Evolutionary conservation across 345 rosid genomes (phyloP).

Genomic region (Sapria himalayana): DNA sequence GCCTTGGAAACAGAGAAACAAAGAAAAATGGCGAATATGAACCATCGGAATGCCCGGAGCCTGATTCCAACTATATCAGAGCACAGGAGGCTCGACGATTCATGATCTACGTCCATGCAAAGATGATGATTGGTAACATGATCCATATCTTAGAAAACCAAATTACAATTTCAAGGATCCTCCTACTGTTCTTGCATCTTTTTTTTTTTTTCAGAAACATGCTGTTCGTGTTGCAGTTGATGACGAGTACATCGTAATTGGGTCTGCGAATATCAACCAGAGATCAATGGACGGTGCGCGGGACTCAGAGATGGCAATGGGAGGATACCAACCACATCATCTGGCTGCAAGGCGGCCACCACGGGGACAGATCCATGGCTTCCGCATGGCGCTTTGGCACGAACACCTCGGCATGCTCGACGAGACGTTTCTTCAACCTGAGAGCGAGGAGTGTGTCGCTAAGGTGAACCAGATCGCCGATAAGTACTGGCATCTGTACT

Average conservation of each 20-base stretch:
- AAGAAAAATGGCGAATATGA: conserved; percentile 77
- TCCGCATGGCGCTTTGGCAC: conserved; percentile 88
- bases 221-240: conserved; percentile 36
- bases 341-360: conserved; percentile 55
- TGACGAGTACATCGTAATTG: conserved; percentile 85
- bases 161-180: no score
- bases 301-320: conserved; percentile 99
- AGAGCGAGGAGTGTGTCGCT: conserved; percentile 35
- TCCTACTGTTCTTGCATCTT: no score
- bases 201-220: no score
- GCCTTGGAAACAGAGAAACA: conserved; percentile 83
- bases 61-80: conserved; percentile 57
- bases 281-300: conserved; percentile 97
- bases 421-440: conserved; percentile 56
- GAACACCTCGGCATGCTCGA: conserved; percentile 93
- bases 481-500: conserved; percentile 76
- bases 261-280: conserved; percentile 97
- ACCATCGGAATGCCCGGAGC: conserved; percentile 66
- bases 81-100: conserved; percentile 95
- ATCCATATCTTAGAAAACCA: background rate
- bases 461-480: conserved; percentile 70
- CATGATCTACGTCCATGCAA: conserved; percentile 93
- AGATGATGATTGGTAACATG: conserved; percentile 89
- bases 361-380: conserved; percentile 84
- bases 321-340: conserved; percentile 85